These are phyloP conservation scores for Trichosporon sp. DNA, from an alignment of 1,284 basidiomycete genomes.

Conservation along the genomic window DNA sequence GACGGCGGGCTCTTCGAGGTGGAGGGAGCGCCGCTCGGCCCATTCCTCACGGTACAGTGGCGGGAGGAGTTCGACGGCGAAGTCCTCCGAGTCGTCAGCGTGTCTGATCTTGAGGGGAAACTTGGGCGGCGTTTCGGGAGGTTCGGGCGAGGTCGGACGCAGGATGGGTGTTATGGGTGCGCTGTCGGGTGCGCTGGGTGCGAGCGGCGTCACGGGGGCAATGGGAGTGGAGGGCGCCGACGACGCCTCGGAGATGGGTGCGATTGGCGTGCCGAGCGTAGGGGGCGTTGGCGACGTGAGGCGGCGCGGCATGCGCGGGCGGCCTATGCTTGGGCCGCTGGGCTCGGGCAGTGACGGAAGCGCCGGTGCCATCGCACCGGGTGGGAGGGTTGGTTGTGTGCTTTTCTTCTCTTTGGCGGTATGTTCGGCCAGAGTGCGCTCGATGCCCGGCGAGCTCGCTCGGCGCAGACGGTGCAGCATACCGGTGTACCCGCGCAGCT, in stretches of 20 bases:
- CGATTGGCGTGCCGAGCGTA: background rate
- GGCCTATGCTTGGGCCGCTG: background rate
- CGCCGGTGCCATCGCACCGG: background rate
- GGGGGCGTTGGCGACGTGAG: background rate
- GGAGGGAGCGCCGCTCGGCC: background rate
- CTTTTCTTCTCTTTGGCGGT: background rate
- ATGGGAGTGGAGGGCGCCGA: background rate
- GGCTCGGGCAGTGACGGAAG: background rate
- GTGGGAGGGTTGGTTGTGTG: background rate
- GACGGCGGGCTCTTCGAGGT: background rate
- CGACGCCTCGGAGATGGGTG: background rate
- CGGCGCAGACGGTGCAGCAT: background rate
- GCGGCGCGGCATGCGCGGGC: background rate
- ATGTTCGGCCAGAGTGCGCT: background rate
- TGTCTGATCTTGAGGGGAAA: background rate
- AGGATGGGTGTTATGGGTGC: background rate
- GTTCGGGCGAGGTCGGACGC: background rate
- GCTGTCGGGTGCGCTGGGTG: background rate
- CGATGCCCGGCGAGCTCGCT: background rate
- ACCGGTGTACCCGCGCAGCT: background rate
- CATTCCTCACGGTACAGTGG: background rate
- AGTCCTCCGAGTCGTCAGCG: background rate
- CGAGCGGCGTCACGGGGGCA: background rate
- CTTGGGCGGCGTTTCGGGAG: background rate
- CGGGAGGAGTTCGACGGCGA: background rate